Evolutionary conservation across 2,329 filamentous ascomycete species (phyloP).

Genomic region (Chaetomium sp.): DNA sequence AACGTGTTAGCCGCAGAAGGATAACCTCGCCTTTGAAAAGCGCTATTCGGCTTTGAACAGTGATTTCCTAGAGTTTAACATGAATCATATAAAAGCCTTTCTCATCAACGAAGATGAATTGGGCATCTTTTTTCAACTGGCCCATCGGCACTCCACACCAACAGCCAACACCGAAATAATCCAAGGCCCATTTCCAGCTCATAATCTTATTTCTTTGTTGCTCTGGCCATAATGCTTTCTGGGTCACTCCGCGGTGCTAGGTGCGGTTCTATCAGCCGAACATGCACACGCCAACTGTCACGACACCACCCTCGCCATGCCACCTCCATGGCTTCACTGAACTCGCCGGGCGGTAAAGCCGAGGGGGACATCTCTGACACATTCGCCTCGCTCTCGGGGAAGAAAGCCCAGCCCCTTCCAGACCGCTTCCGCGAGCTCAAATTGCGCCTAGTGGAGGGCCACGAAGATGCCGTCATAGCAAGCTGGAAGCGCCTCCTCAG

Average conservation of each 20-base stretch:
- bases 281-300: neutral
- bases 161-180: neutral
- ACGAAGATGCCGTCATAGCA: slow-evolving; percentile 49
- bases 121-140: neutral
- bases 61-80: neutral
- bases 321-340: slow-evolving; percentile 29
- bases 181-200: neutral
- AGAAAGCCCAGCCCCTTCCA: slow-evolving; percentile 50
- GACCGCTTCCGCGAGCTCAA: slow-evolving; percentile 60
- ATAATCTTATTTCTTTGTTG: neutral
- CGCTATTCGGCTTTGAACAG: neutral
- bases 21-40: neutral
- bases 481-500: slow-evolving; percentile 37
- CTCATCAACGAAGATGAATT: neutral
- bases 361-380: slow-evolving; percentile 65
- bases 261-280: neutral
- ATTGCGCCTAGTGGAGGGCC: slow-evolving; percentile 51
- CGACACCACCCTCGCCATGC: neutral
- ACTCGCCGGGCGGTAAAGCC: slow-evolving; percentile 44
- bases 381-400: slow-evolving; percentile 61
- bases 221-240: slow-evolving; percentile 1
- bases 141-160: neutral
- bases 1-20: neutral
- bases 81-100: neutral
- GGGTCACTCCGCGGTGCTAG: neutral